phyloP scores from a whole-genome alignment of 352 stramenopile genomes.

The Phytophthora foliorum region DNA sequence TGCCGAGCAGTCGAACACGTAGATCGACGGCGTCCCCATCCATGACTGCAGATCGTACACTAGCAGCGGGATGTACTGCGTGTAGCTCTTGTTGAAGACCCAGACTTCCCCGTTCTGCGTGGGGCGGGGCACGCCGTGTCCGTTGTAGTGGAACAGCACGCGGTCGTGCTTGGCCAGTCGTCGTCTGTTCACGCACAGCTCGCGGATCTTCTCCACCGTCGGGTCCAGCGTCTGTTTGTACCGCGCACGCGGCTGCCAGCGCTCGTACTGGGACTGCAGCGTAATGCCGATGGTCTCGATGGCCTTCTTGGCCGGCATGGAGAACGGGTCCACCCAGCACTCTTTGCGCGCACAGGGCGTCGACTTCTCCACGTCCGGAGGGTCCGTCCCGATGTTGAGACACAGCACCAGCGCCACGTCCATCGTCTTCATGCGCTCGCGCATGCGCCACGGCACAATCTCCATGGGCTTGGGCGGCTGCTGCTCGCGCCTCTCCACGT shows the following conservation, averaged over 20 bases:
- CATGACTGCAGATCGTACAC: slow-evolving; percentile 96
- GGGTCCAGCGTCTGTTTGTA: slow-evolving; percentile 97
- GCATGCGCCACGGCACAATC: slow-evolving; percentile 88
- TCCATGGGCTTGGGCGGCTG: slow-evolving; percentile 39
- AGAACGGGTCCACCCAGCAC: slow-evolving; percentile 98
- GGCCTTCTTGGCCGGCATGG: slow-evolving; percentile 94
- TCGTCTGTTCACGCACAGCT: slow-evolving; percentile 94
- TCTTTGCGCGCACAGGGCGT: slow-evolving; percentile 97
- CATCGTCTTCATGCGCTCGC: slow-evolving; percentile 92
- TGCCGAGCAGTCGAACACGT: slow-evolving; percentile 98
- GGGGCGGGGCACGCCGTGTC: slow-evolving; percentile 98
- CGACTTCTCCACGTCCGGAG: slow-evolving; percentile 97
- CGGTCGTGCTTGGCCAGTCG: slow-evolving; percentile 94
- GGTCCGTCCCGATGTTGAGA: slow-evolving; percentile 98
- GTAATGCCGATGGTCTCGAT: slow-evolving; percentile 97
- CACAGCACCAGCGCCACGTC: slow-evolving; percentile 97
- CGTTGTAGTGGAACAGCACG: slow-evolving; percentile 99
- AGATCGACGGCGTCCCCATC: slow-evolving; percentile 95
- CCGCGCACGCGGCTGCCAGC: slow-evolving; percentile 95
- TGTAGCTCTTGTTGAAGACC: slow-evolving; percentile 99
- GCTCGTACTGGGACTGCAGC: slow-evolving; percentile 96
- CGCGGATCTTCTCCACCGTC: slow-evolving; percentile 96
- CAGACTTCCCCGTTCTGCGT: slow-evolving; percentile 99
- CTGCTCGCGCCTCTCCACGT: slow-evolving; percentile 46
- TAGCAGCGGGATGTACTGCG: slow-evolving; percentile 99